Evolutionary conservation across 768 basidiomycete genomes (phyloP).

Genomic region (Hericium coralloides): DNA sequence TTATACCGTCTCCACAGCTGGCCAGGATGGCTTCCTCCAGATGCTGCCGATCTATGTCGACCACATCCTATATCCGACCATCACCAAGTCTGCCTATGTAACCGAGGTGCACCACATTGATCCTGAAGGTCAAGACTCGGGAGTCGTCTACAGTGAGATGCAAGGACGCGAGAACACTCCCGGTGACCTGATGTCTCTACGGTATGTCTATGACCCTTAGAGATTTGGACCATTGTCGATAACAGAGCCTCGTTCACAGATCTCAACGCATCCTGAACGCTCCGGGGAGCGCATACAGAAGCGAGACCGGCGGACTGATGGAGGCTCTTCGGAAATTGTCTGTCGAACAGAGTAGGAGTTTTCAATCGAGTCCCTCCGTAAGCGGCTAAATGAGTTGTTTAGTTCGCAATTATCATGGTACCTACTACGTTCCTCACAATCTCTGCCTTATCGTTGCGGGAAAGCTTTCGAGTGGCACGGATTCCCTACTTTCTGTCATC

Average conservation of each 20-base stretch:
- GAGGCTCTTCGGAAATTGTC: constrained; percentile 77
- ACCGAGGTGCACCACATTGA: constrained; percentile 93
- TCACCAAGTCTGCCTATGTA: constrained; percentile 77
- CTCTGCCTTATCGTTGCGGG: constrained; percentile 83
- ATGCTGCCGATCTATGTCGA: constrained; percentile 87
- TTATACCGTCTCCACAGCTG: constrained; percentile 94
- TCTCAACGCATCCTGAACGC: constrained; percentile 78
- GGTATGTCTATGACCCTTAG: constrained; percentile 35
- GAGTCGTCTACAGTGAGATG: constrained; percentile 97
- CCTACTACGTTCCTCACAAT: constrained; percentile 93
- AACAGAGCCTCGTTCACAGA: constrained; percentile 28
- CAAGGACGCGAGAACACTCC: constrained; percentile 92
- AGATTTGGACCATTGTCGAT: background rate
- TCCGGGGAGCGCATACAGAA: constrained; percentile 78
- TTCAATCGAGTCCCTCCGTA: background rate
- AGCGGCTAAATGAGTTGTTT: constrained; percentile 6
- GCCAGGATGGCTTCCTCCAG: constrained; percentile 84
- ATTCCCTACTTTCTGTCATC: constrained; percentile 70
- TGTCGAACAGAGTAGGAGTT: constrained; percentile 72
- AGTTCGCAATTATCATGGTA: constrained; percentile 86
- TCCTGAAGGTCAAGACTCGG: constrained; percentile 81
- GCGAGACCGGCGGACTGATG: constrained; percentile 97
- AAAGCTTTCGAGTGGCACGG: constrained; percentile 68
- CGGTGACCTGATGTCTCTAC: constrained; percentile 80
- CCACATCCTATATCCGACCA: constrained; percentile 93